Conservation (phyloP, 2,329 filamentous ascomycete genomes). For the Alternaria panax region DNA sequence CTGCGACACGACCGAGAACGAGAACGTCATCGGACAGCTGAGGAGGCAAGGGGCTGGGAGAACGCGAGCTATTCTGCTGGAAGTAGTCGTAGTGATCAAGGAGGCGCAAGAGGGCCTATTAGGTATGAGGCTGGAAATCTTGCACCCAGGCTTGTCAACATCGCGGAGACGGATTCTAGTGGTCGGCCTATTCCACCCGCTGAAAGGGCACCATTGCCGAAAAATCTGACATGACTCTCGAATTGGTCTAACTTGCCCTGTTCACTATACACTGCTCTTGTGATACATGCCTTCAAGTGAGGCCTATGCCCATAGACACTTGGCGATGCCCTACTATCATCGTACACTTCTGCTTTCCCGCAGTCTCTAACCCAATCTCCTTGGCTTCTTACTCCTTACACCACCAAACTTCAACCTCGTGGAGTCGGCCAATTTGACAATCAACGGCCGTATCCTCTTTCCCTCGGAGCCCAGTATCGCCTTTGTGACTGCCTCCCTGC, state of each 20-base stretch:
- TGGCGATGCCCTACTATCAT: neutral
- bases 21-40: slow-evolving; percentile 33
- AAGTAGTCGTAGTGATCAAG: slow-evolving; percentile 42
- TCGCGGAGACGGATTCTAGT: slow-evolving; percentile 54
- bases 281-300: slow-evolving; percentile 1
- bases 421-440: slow-evolving; percentile 81
- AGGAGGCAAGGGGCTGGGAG: slow-evolving; percentile 40
- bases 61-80: slow-evolving; percentile 39
- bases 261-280: slow-evolving; percentile 4
- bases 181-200: slow-evolving; percentile 54
- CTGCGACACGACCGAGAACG: slow-evolving; percentile 54
- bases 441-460: slow-evolving; percentile 73
- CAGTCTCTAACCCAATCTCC: slow-evolving; percentile 71
- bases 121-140: slow-evolving; percentile 39
- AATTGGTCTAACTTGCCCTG: slow-evolving; percentile 10
- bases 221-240: slow-evolving; percentile 44
- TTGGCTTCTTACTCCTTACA: slow-evolving; percentile 81
- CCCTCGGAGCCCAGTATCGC: slow-evolving; percentile 88
- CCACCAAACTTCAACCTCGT: slow-evolving; percentile 97
- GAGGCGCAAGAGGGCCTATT: slow-evolving; percentile 46
- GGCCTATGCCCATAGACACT: neutral
- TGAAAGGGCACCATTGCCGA: slow-evolving; percentile 55
- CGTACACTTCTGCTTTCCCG: neutral
- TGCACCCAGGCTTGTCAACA: slow-evolving; percentile 43
- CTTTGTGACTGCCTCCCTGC: slow-evolving; percentile 89